Evolutionary conservation across 2,329 filamentous ascomycete genomes (phyloP).

Genomic region (Phyllosticta citrichinensis): DNA sequence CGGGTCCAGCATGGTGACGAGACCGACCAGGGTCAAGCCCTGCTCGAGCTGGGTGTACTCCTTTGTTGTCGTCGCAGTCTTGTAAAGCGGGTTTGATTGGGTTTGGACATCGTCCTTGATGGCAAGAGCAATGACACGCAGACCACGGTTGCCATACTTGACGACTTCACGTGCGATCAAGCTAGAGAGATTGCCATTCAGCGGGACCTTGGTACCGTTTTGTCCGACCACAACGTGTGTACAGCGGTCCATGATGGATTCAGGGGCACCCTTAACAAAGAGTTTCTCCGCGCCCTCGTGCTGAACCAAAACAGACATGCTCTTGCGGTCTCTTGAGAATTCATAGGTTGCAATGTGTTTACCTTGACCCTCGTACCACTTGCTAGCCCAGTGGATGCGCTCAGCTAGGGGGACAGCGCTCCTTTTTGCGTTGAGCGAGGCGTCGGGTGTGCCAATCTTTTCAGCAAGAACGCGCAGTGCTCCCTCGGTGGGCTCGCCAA

Average conservation of each 20-base stretch:
- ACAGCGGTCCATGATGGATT: constrained; percentile 89
- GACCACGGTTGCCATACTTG: constrained; percentile 82
- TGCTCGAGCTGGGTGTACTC: constrained; percentile 86
- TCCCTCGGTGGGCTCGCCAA: constrained; percentile 93
- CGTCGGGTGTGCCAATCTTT: constrained; percentile 80
- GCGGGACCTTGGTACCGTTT: constrained; percentile 63
- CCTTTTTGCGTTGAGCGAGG: constrained; percentile 44
- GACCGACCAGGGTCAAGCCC: constrained; percentile 84
- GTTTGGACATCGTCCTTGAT: constrained; percentile 62
- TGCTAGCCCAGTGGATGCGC: constrained; percentile 70
- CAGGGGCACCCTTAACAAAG: constrained; percentile 91
- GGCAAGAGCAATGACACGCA: constrained; percentile 90
- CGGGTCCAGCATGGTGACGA: constrained; percentile 94
- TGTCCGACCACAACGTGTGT: constrained; percentile 68
- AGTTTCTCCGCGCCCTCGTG: constrained; percentile 63
- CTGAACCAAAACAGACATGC: constrained; percentile 91
- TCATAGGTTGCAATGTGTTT: constrained; percentile 80
- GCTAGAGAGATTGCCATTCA: constrained; percentile 59
- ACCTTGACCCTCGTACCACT: constrained; percentile 68
- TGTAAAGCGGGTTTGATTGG: constrained; percentile 53
- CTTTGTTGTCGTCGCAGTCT: constrained; percentile 66
- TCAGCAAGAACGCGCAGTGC: constrained; percentile 83
- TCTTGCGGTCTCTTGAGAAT: constrained; percentile 96
- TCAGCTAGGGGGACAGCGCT: constrained; percentile 42
- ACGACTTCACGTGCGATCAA: constrained; percentile 71